Conservation (phyloP, 371 early-diverging fungal genomes). For the Mortierella sp. region DNA sequence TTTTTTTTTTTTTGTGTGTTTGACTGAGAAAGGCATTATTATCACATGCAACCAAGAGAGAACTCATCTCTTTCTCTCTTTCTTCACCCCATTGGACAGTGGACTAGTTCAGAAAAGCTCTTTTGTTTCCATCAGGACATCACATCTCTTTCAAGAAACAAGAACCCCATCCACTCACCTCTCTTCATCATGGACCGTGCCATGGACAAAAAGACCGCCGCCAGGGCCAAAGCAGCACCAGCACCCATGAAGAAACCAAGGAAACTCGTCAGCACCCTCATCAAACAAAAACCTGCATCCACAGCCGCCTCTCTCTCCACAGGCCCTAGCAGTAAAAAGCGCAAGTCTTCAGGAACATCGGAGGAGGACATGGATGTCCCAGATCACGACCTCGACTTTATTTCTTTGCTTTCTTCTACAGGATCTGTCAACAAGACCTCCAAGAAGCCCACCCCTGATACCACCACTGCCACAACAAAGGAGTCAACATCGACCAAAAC, state of each 20-base stretch:
- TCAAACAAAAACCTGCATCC: slow-evolving; percentile 21
- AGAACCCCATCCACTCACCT: not conserved
- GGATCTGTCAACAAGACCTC: slow-evolving; percentile 13
- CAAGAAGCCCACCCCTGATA: not conserved
- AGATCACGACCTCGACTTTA: slow-evolving; percentile 50
- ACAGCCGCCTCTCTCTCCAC: not conserved
- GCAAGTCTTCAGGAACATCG: slow-evolving; percentile 11
- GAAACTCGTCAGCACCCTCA: slow-evolving; percentile 30
- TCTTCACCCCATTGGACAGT: no score
- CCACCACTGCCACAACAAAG: slow-evolving; percentile 6
- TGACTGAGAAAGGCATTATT: no score
- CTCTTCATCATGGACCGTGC: slow-evolving; percentile 28
- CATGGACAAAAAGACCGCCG: slow-evolving; percentile 34
- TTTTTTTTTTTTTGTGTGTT: slow-evolving; percentile 21
- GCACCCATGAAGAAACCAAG: slow-evolving; percentile 43
- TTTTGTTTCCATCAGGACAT: no score
- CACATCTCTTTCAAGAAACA: no score
- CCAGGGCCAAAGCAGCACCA: slow-evolving; percentile 42
- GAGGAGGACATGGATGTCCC: slow-evolving; percentile 3
- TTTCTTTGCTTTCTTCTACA: not conserved
- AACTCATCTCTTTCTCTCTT: no score
- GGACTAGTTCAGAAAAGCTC: no score
- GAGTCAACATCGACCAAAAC: slow-evolving; percentile 9
- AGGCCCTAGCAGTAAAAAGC: slow-evolving; percentile 17
- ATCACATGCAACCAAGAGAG: no score